Conservation (phyloP, 2,329 filamentous ascomycete genomes). For the Cyphellophora europaea region DNA sequence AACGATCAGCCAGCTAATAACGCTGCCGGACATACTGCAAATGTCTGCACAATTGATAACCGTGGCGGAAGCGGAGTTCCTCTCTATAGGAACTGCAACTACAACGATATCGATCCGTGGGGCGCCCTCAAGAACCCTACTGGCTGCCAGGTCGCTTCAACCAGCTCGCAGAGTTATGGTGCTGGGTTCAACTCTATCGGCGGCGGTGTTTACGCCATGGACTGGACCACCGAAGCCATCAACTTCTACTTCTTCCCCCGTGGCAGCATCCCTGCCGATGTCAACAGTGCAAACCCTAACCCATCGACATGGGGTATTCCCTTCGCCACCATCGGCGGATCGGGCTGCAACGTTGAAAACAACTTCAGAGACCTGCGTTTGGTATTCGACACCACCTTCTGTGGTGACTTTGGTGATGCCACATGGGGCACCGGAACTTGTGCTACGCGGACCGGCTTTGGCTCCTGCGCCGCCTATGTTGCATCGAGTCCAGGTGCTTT, state of each 20-base stretch:
- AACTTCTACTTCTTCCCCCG: conserved; percentile 55
- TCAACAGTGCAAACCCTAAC: conserved; percentile 33
- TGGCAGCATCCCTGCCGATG: conserved; percentile 34
- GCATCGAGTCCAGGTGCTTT: conserved; percentile 58
- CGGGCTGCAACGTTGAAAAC: conserved; percentile 28
- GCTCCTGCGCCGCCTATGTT: conserved; percentile 65
- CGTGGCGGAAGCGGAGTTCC: conserved; percentile 40
- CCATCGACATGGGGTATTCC: conserved; percentile 34
- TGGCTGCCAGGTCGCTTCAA: conserved; percentile 29
- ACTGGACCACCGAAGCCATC: conserved; percentile 67
- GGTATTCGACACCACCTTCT: conserved; percentile 46
- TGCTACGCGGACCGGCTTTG: conserved; percentile 38
- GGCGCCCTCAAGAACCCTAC: conserved; percentile 25
- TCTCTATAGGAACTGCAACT: conserved; percentile 35
- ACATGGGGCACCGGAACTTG: conserved; percentile 47
- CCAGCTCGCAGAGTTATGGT: conserved; percentile 33
- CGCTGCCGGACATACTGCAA: conserved; percentile 39
- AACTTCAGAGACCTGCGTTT: conserved; percentile 33
- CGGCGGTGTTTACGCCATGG: conserved; percentile 60
- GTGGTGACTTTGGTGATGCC: conserved; percentile 45
- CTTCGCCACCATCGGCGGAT: conserved; percentile 29
- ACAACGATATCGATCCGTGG: conserved; percentile 27
- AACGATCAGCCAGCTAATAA: conserved; percentile 32
- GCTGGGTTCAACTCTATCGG: conserved; percentile 42
- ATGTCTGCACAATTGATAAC: conserved; percentile 32